phyloP scores from a whole-genome alignment of 2,329 filamentous ascomycete species.

The Phialemonium atrogriseum region DNA sequence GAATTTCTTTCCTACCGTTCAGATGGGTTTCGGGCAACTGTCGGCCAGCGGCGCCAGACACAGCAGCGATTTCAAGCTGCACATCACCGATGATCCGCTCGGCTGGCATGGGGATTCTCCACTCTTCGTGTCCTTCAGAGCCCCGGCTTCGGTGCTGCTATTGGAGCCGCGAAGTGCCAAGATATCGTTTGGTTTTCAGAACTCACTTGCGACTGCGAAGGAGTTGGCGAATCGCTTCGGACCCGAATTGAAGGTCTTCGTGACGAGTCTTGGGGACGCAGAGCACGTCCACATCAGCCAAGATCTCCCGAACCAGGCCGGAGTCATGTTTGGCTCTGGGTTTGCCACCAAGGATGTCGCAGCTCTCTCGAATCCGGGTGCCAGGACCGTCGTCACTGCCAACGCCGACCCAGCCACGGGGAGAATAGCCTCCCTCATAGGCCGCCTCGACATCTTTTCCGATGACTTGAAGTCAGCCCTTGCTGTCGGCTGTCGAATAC shows the following conservation, averaged over 20 bases:
- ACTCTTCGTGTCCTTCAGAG: slow-evolving; percentile 5
- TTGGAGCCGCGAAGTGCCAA: slow-evolving; percentile 1
- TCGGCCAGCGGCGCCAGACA: slow-evolving; percentile 1
- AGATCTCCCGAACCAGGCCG: slow-evolving; percentile 3
- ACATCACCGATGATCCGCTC: slow-evolving; percentile 3
- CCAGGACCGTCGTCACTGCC: slow-evolving; percentile 20
- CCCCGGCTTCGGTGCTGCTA: slow-evolving; percentile 5
- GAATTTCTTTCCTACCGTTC: slow-evolving; percentile 4
- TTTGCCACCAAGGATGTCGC: too few relatives aligned
- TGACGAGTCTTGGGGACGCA: slow-evolving; percentile 1
- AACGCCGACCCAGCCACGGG: slow-evolving; percentile 19
- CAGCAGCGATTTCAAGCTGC: slow-evolving; percentile 2
- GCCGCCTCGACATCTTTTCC: slow-evolving; percentile 28
- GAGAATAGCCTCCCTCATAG: slow-evolving; percentile 26
- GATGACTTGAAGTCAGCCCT: slow-evolving; percentile 24
- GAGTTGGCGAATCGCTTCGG: slow-evolving; percentile 1
- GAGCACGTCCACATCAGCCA: slow-evolving; percentile 4
- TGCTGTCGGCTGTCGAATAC: slow-evolving; percentile 29
- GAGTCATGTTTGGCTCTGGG: not conserved
- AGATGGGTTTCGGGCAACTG: slow-evolving; percentile 5
- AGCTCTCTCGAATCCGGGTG: too few relatives aligned
- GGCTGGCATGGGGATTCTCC: slow-evolving; percentile 6
- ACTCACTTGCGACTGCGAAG: too few relatives aligned
- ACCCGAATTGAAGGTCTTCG: slow-evolving; percentile 1
- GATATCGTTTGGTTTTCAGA: not conserved